Evolutionary conservation across 2,329 filamentous ascomycete genomes (phyloP), one percentile per base, ranked within the genome.

Genomic region (Botrytis pseudocinerea): DNA sequence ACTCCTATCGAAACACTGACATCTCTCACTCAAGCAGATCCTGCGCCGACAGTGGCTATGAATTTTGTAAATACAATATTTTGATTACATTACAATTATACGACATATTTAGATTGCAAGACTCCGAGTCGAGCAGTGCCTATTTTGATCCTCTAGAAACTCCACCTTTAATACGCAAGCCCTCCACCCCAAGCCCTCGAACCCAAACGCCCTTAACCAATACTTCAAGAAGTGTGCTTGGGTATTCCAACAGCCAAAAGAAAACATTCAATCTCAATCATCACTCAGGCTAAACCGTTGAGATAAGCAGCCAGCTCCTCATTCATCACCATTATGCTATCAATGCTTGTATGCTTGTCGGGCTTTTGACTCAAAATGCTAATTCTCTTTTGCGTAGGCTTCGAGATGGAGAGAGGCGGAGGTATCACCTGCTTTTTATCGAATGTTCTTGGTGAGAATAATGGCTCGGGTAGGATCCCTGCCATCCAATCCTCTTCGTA

Each of bases 401-500:
- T 72, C 12, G 35, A 48, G 18, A 46, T 46, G 35, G 51, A 72
- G 25, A 69, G 28, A 28, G 70, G 54, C 6, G 63, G 59, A 20
- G 42, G 32, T 14, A 25, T 51, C 25, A n/a, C 25, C 35, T n/a
- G 40, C 9, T 18, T 44, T 25, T 51, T 32, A 2, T 9, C 20
- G 28, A 22, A 40, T 1, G 10, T 54, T 14, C 28, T n/a, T n/a
- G 44, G 48, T 16, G 70, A 65, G 16, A 38, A 54, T 66, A n/a
- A 32, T 32, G 60, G 22, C n/a, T 57, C 44, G 2, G 32, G 51
- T 16, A 40, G 28, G 25, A 25, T 25, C 20, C n/a, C 18, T 69
- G 10, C 63, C 5, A 51, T 40, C 51, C 61, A 28, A 40, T 72
- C 70, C 38, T 74, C 74, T 2, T 76, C 73, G 28, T 75, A 74